Evolutionary conservation across 768 basidiomycete species (phyloP).

Genomic region (Macrolepiota dolichaula): DNA sequence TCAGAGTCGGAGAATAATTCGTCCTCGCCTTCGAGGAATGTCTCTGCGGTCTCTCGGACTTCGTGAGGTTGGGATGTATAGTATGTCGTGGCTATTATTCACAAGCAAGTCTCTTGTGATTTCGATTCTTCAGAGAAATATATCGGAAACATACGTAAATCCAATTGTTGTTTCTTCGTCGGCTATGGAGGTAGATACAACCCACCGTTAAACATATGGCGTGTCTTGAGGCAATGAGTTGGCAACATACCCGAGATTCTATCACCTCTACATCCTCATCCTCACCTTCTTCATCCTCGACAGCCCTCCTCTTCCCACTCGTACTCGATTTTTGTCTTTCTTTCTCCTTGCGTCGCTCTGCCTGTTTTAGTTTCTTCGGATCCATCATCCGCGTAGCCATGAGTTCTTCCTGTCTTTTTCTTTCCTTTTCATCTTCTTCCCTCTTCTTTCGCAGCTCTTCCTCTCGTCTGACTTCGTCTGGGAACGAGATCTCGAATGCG

Average conservation of each 20-base stretch:
- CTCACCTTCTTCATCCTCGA: not conserved
- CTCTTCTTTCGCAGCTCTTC: slow-evolving; percentile 3
- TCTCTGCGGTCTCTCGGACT: not conserved
- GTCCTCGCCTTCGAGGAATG: slow-evolving; percentile 10
- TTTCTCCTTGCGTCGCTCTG: slow-evolving; percentile 2
- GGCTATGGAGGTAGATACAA: not conserved
- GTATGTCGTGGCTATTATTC: not conserved
- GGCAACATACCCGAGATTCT: not conserved
- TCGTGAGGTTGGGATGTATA: not conserved
- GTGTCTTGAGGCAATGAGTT: not conserved
- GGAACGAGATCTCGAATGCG: slow-evolving; percentile 56
- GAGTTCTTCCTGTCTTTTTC: not conserved
- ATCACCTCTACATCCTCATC: not conserved
- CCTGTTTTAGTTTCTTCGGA: slow-evolving; percentile 7
- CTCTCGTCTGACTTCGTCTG: slow-evolving; percentile 28
- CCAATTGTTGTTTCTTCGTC: slow-evolving; percentile 6
- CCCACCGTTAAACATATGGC: not conserved
- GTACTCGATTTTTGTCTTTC: not conserved
- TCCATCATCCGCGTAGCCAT: slow-evolving; percentile 1
- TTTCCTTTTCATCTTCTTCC: slow-evolving; percentile 9
- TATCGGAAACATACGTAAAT: slow-evolving; percentile 8
- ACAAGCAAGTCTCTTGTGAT: not conserved
- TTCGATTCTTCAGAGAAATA: not conserved
- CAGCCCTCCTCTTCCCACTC: not conserved
- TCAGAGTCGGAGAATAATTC: not conserved